Evolutionary conservation across 805 yeast species (phyloP), one percentile per base, ranked within the genome.

Genomic region (Sungouiella thailandica): DNA sequence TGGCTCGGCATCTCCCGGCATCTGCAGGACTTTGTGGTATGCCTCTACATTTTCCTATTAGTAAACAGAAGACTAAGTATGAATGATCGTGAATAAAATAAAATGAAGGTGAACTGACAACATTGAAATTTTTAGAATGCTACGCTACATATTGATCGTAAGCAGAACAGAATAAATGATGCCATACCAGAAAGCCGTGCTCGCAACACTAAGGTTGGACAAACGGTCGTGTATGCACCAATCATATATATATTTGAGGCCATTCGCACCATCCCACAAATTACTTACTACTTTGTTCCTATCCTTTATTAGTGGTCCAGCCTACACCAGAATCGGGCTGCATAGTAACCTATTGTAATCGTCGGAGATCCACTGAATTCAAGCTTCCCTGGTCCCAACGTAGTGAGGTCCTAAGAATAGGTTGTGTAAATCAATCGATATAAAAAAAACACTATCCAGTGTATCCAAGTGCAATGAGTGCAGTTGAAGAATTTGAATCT

Each of bases 401-500:
- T 29, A 30, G 30, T 17, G 17, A 25, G n/a, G 30, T 17, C 23
- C 30, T n/a, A n/a, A n/a, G n/a, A n/a, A n/a, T n/a, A n/a, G n/a
- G n/a, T n/a, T n/a, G n/a, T n/a, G n/a, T n/a, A n/a, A n/a, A n/a
- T n/a, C n/a, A n/a, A n/a, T n/a, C n/a, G n/a, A n/a, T n/a, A n/a
- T n/a, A 17, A 3, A 20, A 5, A 20, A 13, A 12, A 10, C 23
- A 17, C n/a, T 15, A 6, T 10, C 23, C 34, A 27, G 35, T 30
- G 30, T n/a, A 32, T 23, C 18, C n/a, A 25, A 19, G 9, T 12
- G n/a, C 23, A 7, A 66, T 67, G 74, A 56, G 71, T 23, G 59
- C 53, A 15, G 56, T 62, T 39, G 70, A 67, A 47, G 66, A 71
- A 44, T 74, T 75, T 48, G 76, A 71, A 43, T 43, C 59, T 30